Base-by-base conservation (phyloP, 192 early-diverging fungal species). In the Mortierella hygrophila region DNA sequence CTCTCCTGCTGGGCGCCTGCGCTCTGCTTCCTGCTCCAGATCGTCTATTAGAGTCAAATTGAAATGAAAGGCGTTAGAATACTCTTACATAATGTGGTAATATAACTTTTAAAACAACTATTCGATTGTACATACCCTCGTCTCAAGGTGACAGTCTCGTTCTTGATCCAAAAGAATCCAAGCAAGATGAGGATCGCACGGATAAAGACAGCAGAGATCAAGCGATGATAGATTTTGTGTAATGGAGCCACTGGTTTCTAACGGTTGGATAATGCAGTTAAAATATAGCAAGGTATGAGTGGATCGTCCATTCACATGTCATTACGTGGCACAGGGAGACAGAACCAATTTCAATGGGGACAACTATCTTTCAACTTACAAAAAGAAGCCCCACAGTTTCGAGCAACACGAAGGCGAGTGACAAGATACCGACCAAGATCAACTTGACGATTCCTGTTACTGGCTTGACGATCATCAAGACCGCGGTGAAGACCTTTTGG, bases 141-240 rank as follows among this genome's bases (percentile, higher is more conserved):
- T 44, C 90, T 93, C 79, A 97, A 79, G 46, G 94, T 91, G 13
- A 94, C 91, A 20, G 82, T 90, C 75, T 94, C 93, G 23, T 89
- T 75, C 57, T 90, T 91, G 60, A 98, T 95, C 76, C 87, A 91
- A 78, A 94, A 94, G 84, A 96, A 97, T n/a, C 97, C 97, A 68
- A 92, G 82, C 2, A 94, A 83, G 40, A 94, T 80, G 1, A 97
- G 83, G 40, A 93, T 88, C 16, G 94, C 57, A 18, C 96, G 92
- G 3, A 91, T 72, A 35, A 91, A 83, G 8, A 91, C 37, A 1
- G 75, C 63, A 15, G 86, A 87, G 37, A 90, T 79, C 9, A 90
- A 13, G 15, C 81, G 75, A 40, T 82, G 83, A 71, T 89, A 91
- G 15, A 81, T 1, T 71, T 85, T 79, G 44, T 89, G 87, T 21